phyloP scores from a whole-genome alignment of 1,139 yeast genomes.

The Suhomyces taliae region DNA sequence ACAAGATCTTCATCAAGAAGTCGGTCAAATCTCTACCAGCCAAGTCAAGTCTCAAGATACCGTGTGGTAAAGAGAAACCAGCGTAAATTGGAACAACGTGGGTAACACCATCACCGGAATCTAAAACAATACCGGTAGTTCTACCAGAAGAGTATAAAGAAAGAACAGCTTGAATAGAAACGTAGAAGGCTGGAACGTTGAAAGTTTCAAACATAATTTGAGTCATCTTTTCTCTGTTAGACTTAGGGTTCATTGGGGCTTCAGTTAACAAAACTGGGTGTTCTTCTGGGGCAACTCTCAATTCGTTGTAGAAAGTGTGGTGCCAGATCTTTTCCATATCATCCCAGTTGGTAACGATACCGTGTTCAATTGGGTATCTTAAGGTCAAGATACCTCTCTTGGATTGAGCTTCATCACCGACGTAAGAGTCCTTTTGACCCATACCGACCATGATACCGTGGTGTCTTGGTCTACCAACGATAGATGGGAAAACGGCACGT shows the following conservation, averaged over 20 bases:
- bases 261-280: slow-evolving; percentile 98
- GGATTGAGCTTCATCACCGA: slow-evolving; percentile 99
- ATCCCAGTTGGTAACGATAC: slow-evolving; percentile 99
- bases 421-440: slow-evolving; percentile 99
- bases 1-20: slow-evolving; percentile 95
- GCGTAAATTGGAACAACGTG: slow-evolving; percentile 99
- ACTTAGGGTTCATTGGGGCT: slow-evolving; percentile 99
- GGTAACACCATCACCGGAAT: slow-evolving; percentile 99
- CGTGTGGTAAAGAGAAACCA: slow-evolving; percentile 99
- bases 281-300: slow-evolving; percentile 98
- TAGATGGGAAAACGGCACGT: slow-evolving; percentile 99
- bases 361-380: slow-evolving; percentile 99
- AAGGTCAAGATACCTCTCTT: slow-evolving; percentile 99
- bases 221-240: slow-evolving; percentile 99
- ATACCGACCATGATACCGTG: slow-evolving; percentile 99
- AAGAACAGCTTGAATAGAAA: slow-evolving; percentile 96
- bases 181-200: slow-evolving; percentile 99
- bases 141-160: slow-evolving; percentile 99
- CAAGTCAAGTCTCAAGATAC: slow-evolving; percentile 96
- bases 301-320: slow-evolving; percentile 96
- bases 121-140: slow-evolving; percentile 99
- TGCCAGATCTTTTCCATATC: slow-evolving; percentile 99
- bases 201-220: slow-evolving; percentile 98
- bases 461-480: slow-evolving; percentile 99
- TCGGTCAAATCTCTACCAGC: slow-evolving; percentile 99